Evolutionary conservation across 768 basidiomycete genomes (phyloP).

Genomic region (Termitomyces sp.): DNA sequence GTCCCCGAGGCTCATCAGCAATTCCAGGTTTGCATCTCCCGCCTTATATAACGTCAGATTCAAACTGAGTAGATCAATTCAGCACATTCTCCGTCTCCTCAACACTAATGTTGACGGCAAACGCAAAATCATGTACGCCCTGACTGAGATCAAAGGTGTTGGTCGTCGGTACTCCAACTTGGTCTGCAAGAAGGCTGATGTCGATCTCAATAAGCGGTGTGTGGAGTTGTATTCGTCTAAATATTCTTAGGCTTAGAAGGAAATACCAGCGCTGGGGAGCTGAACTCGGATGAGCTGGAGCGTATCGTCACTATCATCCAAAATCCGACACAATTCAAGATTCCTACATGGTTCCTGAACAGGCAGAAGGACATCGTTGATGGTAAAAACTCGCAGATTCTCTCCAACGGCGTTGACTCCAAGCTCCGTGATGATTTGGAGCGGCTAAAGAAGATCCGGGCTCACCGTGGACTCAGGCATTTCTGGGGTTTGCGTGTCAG

Average conservation of each 20-base stretch:
- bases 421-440: constrained; percentile 98
- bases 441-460: constrained; percentile 97
- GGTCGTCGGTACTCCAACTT: constrained; percentile 98
- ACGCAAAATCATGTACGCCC: constrained; percentile 98
- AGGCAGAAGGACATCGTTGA: constrained; percentile 98
- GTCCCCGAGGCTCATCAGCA: constrained; percentile 93
- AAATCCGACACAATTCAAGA: constrained; percentile 99
- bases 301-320: constrained; percentile 99
- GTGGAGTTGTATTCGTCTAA: constrained; percentile 18
- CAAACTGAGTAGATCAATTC: constrained; percentile 9
- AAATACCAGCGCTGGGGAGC: constrained; percentile 82
- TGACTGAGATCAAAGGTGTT: constrained; percentile 99
- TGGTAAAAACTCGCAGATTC: constrained; percentile 93
- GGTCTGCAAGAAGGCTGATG: constrained; percentile 99
- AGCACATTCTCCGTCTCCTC: constrained; percentile 99
- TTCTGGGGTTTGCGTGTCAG: constrained; percentile 94
- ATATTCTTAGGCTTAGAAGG: background rate
- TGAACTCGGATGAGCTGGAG: constrained; percentile 99
- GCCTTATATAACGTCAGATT: background rate
- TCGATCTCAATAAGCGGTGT: constrained; percentile 97
- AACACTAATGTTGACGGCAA: constrained; percentile 99
- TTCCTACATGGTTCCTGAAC: constrained; percentile 99
- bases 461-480: constrained; percentile 90
- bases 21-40: constrained; percentile 69
- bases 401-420: constrained; percentile 96